Evolutionary conservation across 768 basidiomycete genomes (phyloP).

Genomic region (Serendipita vermifera): DNA sequence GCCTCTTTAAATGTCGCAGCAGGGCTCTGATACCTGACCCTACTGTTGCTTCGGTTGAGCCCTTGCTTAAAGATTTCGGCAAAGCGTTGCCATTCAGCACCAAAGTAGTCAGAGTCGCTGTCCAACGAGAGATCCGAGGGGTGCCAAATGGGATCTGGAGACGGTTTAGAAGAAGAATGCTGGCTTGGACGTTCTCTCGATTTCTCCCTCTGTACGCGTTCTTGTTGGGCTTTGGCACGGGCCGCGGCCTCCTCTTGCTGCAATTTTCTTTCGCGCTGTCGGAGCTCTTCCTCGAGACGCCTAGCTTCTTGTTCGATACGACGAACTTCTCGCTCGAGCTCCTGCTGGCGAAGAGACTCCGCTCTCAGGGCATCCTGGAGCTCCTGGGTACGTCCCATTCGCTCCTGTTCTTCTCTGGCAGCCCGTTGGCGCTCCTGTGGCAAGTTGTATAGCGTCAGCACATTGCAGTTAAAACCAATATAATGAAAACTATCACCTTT

Average conservation of each 20-base stretch:
- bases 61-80: slow-evolving; percentile 5
- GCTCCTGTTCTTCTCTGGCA: background rate
- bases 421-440: background rate
- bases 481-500: no score
- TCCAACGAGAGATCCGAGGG: background rate
- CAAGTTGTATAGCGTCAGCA: no score
- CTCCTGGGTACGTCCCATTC: background rate
- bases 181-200: no score
- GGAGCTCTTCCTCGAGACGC: background rate
- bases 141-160: no score
- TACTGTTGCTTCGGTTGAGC: background rate
- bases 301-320: background rate
- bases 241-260: no score
- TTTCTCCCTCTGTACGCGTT: no score
- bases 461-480: no score
- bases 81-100: slow-evolving; percentile 1
- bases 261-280: background rate
- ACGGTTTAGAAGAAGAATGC: no score
- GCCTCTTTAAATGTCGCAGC: slow-evolving; percentile 17
- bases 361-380: background rate
- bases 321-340: background rate
- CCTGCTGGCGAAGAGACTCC: background rate
- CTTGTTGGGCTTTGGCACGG: no score
- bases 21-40: slow-evolving; percentile 1
- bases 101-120: background rate